A percentile compares a stretch with the other conserved stretches of the same genome.
Conservation (phyloP, 345 rosid genomes). For the Populus alba region DNA sequence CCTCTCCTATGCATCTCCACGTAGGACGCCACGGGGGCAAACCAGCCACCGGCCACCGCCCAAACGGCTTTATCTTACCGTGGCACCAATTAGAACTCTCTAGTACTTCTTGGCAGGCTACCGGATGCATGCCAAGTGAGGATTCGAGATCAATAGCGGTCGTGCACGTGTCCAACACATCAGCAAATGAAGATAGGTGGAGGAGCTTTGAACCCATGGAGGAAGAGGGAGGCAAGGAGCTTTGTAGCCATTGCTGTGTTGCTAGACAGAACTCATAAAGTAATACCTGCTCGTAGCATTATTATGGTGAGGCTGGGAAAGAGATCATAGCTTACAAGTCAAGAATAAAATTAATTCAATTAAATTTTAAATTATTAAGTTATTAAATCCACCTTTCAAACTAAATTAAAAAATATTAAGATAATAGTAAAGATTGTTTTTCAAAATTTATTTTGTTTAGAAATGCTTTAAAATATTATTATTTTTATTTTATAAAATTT, state of each 20-base stretch:
- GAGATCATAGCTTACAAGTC: too few relatives aligned
- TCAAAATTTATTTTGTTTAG: too few relatives aligned
- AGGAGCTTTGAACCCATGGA: conserved; percentile 38
- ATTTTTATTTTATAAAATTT: too few relatives aligned
- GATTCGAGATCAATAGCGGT: conserved; percentile 9
- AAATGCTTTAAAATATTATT: too few relatives aligned
- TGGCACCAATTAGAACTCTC: conserved; percentile 29
- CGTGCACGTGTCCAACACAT: conserved; percentile 37
- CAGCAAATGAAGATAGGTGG: conserved; percentile 23
- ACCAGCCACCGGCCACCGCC: conserved; percentile 34
- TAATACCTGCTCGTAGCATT: not conserved
- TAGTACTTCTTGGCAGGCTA: conserved; percentile 36
- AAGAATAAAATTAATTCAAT: too few relatives aligned
- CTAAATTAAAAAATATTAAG: too few relatives aligned
- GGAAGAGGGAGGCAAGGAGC: conserved; percentile 37
- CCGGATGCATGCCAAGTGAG: conserved; percentile 29
- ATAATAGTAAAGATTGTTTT: too few relatives aligned
- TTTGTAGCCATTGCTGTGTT: conserved; percentile 40
- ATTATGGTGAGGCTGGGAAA: too few relatives aligned
- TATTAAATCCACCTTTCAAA: too few relatives aligned
- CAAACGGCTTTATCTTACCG: conserved; percentile 23
- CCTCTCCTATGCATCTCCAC: conserved; percentile 19
- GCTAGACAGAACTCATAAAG: conserved; percentile 8
- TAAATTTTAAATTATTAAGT: too few relatives aligned
- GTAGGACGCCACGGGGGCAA: not conserved